phyloP scores from a whole-genome alignment of 805 yeast species.

The Wickerhamomyces mucosus region DNA sequence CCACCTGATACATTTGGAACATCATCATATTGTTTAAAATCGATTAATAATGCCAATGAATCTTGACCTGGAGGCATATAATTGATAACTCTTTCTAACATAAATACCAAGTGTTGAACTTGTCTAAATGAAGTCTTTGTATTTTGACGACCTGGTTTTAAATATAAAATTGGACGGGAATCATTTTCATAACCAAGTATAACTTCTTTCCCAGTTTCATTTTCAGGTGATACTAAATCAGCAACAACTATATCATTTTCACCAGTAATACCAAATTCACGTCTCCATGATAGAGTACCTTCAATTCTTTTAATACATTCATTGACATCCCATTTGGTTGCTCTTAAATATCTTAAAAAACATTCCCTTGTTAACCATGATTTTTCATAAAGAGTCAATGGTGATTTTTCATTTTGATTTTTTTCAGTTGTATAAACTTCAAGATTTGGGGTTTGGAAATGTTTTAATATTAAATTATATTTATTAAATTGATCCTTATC shows the following conservation, averaged over 20 bases:
- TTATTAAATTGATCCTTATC: conserved; percentile 46
- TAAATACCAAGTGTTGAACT: conserved; percentile 90
- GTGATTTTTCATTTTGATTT: conserved; percentile 32
- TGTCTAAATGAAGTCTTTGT: conserved; percentile 85
- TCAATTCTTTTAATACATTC: conserved; percentile 70
- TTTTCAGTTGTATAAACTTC: conserved; percentile 26
- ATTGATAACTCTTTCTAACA: conserved; percentile 87
- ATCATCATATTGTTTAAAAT: conserved; percentile 67
- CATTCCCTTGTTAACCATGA: conserved; percentile 95
- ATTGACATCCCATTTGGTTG: conserved; percentile 78
- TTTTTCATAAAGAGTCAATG: conserved; percentile 48
- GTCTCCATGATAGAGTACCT: conserved; percentile 82
- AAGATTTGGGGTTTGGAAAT: conserved; percentile 39
- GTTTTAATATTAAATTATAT: conserved; percentile 51
- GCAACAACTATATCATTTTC: conserved; percentile 48
- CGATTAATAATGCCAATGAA: conserved; percentile 82
- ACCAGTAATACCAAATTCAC: conserved; percentile 72
- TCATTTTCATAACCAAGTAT: conserved; percentile 86
- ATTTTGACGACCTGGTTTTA: conserved; percentile 93
- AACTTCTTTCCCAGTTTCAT: conserved; percentile 87
- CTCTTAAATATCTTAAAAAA: conserved; percentile 79
- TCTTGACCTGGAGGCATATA: conserved; percentile 97
- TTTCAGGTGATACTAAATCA: conserved; percentile 51
- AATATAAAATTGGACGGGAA: conserved; percentile 83
- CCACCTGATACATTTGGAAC: conserved; percentile 38